phyloP scores from a whole-genome alignment of 1,139 yeast genomes.

The Yamadazyma dushanensis region DNA sequence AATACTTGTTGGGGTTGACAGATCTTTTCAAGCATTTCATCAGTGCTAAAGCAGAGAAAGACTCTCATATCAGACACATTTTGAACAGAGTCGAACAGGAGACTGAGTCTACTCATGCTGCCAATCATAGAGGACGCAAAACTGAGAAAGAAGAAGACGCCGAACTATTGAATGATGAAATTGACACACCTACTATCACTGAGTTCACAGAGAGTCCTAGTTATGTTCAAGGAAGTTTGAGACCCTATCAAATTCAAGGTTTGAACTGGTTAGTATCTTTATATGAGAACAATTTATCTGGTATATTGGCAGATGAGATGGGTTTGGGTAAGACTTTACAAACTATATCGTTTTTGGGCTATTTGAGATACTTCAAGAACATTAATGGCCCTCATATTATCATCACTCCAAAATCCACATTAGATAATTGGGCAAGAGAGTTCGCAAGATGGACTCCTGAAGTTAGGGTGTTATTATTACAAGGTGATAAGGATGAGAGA shows the following conservation, averaged over 20 bases:
- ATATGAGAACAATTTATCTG: constrained; percentile 81
- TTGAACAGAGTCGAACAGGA: constrained; percentile 38
- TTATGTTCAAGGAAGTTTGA: constrained; percentile 59
- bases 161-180: constrained; percentile 59
- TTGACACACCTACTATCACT: constrained; percentile 39
- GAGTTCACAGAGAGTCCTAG: constrained; percentile 69
- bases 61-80: constrained; percentile 54
- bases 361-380: constrained; percentile 58
- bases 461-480: constrained; percentile 63
- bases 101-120: constrained; percentile 13
- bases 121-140: constrained; percentile 48
- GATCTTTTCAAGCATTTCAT: constrained; percentile 70
- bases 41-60: constrained; percentile 63
- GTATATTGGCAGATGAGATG: constrained; percentile 97
- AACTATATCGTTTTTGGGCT: constrained; percentile 82
- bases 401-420: constrained; percentile 75
- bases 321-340: constrained; percentile 96
- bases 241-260: constrained; percentile 92
- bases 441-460: constrained; percentile 80
- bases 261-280: constrained; percentile 87
- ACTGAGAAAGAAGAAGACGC: constrained; percentile 74
- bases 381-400: constrained; percentile 74
- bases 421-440: constrained; percentile 80
- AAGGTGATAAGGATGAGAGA: constrained; percentile 73
- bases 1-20: constrained; percentile 65